Percentiles rank a stretch among this genome's conserved stretches.
Conservation (phyloP, 2,329 filamentous ascomycete genomes). For the Colletotrichum aenigma region DNA sequence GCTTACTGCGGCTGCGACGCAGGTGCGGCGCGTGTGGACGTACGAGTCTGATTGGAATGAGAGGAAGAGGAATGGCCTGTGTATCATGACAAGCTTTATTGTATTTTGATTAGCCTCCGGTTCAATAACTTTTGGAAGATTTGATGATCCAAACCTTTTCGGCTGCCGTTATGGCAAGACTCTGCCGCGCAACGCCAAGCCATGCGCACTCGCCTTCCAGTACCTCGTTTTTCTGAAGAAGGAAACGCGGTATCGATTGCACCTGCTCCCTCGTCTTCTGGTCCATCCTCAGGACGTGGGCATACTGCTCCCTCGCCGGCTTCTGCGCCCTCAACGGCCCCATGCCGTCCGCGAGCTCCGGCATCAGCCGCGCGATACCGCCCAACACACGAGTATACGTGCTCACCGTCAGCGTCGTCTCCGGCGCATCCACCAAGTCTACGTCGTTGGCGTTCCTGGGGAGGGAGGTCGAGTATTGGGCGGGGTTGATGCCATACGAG, state of each 20-base stretch:
- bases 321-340: neutral
- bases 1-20: neutral
- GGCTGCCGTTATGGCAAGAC: neutral
- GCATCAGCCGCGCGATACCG: neutral
- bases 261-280: neutral
- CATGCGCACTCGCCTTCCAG: neutral
- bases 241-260: neutral
- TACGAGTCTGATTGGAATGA: neutral
- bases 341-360: neutral
- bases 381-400: neutral
- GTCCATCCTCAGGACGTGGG: neutral
- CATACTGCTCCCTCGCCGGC: neutral
- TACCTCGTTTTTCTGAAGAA: neutral
- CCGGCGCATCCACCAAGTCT: neutral
- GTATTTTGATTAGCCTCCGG: neutral
- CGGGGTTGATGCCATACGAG: neutral
- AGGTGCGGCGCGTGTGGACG: neutral
- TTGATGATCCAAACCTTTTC: neutral
- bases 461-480: neutral
- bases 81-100: neutral
- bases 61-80: neutral
- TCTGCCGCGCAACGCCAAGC: neutral
- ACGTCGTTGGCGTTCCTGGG: neutral
- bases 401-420: neutral
- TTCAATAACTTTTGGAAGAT: neutral